These are phyloP conservation scores for Podospora didyma DNA, from an alignment of 495 filamentous ascomycete species.

Conservation along the genomic window DNA sequence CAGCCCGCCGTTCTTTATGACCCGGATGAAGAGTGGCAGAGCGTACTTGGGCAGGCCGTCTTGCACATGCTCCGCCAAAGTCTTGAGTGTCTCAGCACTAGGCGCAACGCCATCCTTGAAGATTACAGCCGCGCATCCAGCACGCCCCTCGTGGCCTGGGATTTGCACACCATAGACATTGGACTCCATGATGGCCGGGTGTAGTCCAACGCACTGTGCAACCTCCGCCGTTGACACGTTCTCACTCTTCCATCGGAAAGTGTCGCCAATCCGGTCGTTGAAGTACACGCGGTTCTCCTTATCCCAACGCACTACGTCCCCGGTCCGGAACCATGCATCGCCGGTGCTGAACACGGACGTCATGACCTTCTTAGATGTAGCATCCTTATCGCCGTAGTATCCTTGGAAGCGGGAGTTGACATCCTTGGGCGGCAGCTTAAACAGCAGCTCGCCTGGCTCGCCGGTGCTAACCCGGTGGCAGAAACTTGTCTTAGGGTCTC, in stretches of 20 bases:
- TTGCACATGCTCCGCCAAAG: conserved; percentile 55
- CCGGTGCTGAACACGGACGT: conserved; percentile 73
- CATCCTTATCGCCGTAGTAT: conserved; percentile 74
- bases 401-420: conserved; percentile 72
- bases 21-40: conserved; percentile 71
- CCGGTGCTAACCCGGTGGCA: conserved; percentile 57
- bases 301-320: conserved; percentile 75
- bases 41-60: conserved; percentile 66
- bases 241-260: conserved; percentile 93
- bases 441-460: conserved; percentile 78
- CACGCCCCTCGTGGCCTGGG: conserved; percentile 80
- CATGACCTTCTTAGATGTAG: conserved; percentile 75
- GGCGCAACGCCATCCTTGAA: conserved; percentile 39
- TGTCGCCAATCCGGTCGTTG: conserved; percentile 87
- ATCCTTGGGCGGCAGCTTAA: conserved; percentile 62
- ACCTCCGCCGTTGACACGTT: conserved; percentile 89
- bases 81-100: conserved; percentile 43
- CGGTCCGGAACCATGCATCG: conserved; percentile 83
- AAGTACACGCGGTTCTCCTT: conserved; percentile 75
- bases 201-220: conserved; percentile 63
- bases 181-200: conserved; percentile 66
- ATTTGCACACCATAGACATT: conserved; percentile 87
- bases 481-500: conserved; percentile 69
- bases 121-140: conserved; percentile 74
- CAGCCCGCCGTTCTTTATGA: conserved; percentile 49